Evolutionary conservation across 495 filamentous ascomycete genomes (phyloP).

Genomic region (Lepidopterella palustris): DNA sequence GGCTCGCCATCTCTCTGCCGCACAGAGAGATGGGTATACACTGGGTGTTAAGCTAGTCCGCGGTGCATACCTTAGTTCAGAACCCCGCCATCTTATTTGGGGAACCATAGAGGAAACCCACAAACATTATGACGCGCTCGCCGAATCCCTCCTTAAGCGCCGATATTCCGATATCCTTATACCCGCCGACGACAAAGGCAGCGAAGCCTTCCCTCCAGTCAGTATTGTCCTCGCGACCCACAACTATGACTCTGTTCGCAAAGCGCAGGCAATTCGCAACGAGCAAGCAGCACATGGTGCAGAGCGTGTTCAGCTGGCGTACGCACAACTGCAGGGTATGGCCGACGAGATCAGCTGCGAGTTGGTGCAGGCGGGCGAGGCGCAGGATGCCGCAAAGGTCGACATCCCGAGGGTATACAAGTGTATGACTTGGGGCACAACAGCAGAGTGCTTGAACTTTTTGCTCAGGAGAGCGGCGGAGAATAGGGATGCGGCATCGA

Average conservation of each 20-base stretch:
- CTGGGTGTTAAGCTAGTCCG: slow-evolving; percentile 88
- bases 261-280: slow-evolving; percentile 56
- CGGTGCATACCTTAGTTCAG: slow-evolving; percentile 79
- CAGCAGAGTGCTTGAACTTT: slow-evolving; percentile 91
- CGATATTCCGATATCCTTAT: slow-evolving; percentile 48
- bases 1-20: slow-evolving; percentile 57
- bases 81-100: slow-evolving; percentile 72
- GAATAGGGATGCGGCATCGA: slow-evolving; percentile 79
- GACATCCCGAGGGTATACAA: slow-evolving; percentile 63
- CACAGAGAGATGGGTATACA: slow-evolving; percentile 62
- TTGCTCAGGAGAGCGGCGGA: slow-evolving; percentile 78
- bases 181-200: slow-evolving; percentile 32
- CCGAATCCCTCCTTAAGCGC: slow-evolving; percentile 47
- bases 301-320: slow-evolving; percentile 50
- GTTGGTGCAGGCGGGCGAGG: slow-evolving; percentile 53
- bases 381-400: slow-evolving; percentile 15
- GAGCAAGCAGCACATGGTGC: slow-evolving; percentile 43
- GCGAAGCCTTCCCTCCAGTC: slow-evolving; percentile 52
- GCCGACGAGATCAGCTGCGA: slow-evolving; percentile 89
- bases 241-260: slow-evolving; percentile 73
- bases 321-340: slow-evolving; percentile 94
- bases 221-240: slow-evolving; percentile 83
- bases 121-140: slow-evolving; percentile 54
- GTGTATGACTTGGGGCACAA: slow-evolving; percentile 86
- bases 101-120: slow-evolving; percentile 80